A percentile compares a stretch with the other conserved stretches of the same genome.
phyloP scores from a whole-genome alignment of 257 asterid genomes.

The Gynochthodes officinalis region DNA sequence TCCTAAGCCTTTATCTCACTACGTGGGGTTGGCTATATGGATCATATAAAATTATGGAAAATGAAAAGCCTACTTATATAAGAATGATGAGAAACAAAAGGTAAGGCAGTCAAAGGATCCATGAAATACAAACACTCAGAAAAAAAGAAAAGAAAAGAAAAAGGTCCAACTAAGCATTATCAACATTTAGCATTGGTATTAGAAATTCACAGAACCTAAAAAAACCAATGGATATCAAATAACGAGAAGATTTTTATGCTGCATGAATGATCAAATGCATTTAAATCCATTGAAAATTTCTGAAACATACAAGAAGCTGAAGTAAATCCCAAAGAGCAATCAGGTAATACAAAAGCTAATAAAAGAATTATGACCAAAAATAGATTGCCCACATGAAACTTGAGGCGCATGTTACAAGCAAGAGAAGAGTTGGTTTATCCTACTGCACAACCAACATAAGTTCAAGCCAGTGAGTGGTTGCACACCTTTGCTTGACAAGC shows the following conservation, averaged over 20 bases:
- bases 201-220: not conserved
- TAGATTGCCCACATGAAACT: not conserved
- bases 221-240: not conserved
- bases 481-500: conserved; percentile 97
- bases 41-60: conserved; percentile 6
- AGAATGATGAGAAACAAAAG: not conserved
- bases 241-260: not conserved
- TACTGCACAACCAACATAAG: conserved; percentile 28
- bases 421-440: conserved; percentile 5
- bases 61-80: conserved; percentile 3
- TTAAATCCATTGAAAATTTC: not conserved
- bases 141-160: no score
- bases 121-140: not conserved
- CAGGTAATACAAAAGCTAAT: not conserved
- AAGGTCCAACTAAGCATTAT: not conserved
- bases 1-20: no score
- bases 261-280: not conserved
- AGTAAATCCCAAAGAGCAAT: not conserved
- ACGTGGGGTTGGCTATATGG: no score
- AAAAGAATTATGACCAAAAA: not conserved
- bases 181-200: not conserved
- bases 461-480: conserved; percentile 19
- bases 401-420: not conserved
- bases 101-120: not conserved
- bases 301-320: not conserved